A percentile compares a stretch with the other conserved stretches of the same genome.
Evolutionary conservation across 352 stramenopile species (phyloP).

Genomic region (Phytophthora vignae): DNA sequence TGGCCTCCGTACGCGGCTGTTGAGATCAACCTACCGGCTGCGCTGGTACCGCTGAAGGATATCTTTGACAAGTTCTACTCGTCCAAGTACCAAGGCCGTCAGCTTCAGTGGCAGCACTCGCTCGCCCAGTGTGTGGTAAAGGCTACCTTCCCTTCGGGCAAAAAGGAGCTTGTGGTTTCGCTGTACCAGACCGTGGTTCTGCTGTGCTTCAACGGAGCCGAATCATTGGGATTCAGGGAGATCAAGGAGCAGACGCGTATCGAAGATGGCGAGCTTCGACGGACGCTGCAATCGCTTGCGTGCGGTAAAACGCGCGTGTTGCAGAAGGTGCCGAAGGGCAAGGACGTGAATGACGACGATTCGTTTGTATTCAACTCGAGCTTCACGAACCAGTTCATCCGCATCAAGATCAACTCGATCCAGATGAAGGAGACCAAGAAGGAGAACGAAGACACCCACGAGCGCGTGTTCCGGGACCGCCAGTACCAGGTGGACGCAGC

Average conservation of each 20-base stretch:
- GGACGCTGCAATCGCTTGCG: conserved; percentile 90
- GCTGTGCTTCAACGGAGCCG: conserved; percentile 80
- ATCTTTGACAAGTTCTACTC: conserved; percentile 93
- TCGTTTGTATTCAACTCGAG: conserved; percentile 87
- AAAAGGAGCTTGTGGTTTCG: conserved; percentile 91
- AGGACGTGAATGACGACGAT: conserved; percentile 88
- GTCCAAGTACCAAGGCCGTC: conserved; percentile 88
- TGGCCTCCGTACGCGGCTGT: conserved; percentile 95
- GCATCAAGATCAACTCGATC: conserved; percentile 96
- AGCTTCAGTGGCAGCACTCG: conserved; percentile 93
- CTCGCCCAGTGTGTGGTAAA: conserved; percentile 91
- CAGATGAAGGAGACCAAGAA: conserved; percentile 95
- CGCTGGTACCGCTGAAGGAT: conserved; percentile 71
- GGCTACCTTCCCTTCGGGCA: conserved; percentile 77
- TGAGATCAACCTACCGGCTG: conserved; percentile 81
- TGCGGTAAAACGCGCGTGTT: conserved; percentile 92
- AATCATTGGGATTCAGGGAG: conserved; percentile 82
- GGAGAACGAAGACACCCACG: conserved; percentile 94
- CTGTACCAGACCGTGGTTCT: conserved; percentile 90
- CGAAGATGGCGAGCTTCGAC: conserved; percentile 90
- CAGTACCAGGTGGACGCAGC: conserved; percentile 96
- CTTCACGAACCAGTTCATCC: conserved; percentile 90
- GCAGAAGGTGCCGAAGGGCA: conserved; percentile 87
- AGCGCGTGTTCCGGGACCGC: conserved; percentile 93
- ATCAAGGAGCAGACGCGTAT: conserved; percentile 91